Evolutionary conservation across 2,329 filamentous ascomycete species (phyloP), one percentile per base, ranked within the genome.

Genomic region (Cytospora piceae): DNA sequence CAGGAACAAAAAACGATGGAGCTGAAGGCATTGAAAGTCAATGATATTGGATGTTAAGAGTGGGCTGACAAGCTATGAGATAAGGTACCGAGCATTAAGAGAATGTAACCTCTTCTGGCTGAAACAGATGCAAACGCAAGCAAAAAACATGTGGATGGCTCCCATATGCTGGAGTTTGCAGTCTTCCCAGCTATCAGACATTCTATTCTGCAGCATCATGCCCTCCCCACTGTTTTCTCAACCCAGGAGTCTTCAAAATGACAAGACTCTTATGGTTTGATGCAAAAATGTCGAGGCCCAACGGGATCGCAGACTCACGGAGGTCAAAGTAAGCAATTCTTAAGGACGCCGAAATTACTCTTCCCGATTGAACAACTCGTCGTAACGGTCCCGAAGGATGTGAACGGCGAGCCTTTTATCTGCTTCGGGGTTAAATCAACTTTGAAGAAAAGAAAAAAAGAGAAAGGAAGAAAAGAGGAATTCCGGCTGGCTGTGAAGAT

Each of bases 301-400:
- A 87, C 85, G 85, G 85, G 84, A 87, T 82, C 82, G 84, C 80
- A 80, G 79, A 83, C 73, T 78, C 76, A 85, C 79, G 77, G 69
- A 54, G 51, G 65, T 55, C 71, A 73, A 76, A 82, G 79, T 84
- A 82, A 78, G 81, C 84, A 86, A 87, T 87, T 87, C 85, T 87
- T 87, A 78, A 77, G 86, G 86, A 84, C 83, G 79, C 82, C 85
- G 81, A 73, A 77, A 82, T 81, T 75, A 68, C 75, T 87, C 82
- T 87, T 75, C 85, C 85, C 84, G 80, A 81, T 83, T 63, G 59
- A 37, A 82, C 85, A 87, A 86, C 85, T 80, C 80, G 66, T 76
- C 79, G 79, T 78, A 76, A 77, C 78, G 72, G 71, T 74, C 73
- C 73, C 70, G 70, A 72, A 72, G 73, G 72, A 67, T 69, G 67